phyloP scores from a whole-genome alignment of 106 monocot genomes.

The Cymbidium sinense region DNA sequence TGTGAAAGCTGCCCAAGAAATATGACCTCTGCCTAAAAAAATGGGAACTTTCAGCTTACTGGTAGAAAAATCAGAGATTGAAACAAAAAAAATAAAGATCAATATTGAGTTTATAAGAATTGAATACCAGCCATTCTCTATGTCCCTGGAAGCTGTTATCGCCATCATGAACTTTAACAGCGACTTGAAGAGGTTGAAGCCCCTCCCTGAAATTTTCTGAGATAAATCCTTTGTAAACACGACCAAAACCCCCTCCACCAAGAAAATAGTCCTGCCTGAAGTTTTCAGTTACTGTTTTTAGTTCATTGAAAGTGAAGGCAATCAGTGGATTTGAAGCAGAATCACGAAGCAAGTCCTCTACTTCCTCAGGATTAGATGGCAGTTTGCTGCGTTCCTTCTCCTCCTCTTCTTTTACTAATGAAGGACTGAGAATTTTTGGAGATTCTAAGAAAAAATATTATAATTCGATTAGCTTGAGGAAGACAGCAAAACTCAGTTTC shows the following conservation, averaged over 20 bases:
- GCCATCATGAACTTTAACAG: constrained; percentile 21
- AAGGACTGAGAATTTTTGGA: constrained; percentile 5
- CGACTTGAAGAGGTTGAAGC: constrained; percentile 2
- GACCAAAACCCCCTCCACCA: constrained; percentile 44
- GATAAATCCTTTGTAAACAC: constrained; percentile 39
- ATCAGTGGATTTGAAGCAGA: constrained; percentile 10
- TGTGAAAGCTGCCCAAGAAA: constrained; percentile 58
- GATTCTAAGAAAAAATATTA: constrained; percentile 6
- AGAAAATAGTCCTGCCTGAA: constrained; percentile 32
- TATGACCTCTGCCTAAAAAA: constrained; percentile 42
- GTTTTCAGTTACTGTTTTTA: constrained; percentile 28
- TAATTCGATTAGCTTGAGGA: no score
- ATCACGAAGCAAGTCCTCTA: constrained; percentile 18
- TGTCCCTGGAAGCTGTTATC: constrained; percentile 22
- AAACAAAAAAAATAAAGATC: background rate
- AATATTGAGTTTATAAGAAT: background rate
- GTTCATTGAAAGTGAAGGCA: constrained; percentile 29
- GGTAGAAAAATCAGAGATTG: no score
- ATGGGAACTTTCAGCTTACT: background rate
- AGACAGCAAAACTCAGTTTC: no score
- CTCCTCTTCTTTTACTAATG: constrained; percentile 3
- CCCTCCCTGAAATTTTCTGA: constrained; percentile 12
- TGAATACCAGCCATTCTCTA: constrained; percentile 25
- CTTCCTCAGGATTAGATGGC: constrained; percentile 28
- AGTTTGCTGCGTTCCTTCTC: constrained; percentile 7